These are phyloP conservation scores for Sugiyamaella valdiviana DNA, from an alignment of 805 yeast genomes.

Conservation along the genomic window DNA sequence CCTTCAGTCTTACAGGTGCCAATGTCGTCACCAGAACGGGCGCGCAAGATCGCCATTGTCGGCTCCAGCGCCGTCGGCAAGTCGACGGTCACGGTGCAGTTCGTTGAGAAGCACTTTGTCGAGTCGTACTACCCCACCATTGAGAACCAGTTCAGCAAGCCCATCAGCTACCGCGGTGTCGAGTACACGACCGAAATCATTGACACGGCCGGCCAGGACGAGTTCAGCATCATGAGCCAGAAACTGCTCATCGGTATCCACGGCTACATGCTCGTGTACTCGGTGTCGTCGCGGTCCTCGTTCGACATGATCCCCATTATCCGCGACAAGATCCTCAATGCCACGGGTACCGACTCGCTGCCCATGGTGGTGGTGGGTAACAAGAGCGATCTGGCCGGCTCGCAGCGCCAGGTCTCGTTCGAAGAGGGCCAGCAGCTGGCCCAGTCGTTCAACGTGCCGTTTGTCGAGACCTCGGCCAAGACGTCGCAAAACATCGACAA, in stretches of 20 bases:
- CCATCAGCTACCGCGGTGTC: conserved; percentile 50
- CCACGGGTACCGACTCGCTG: conserved; percentile 50
- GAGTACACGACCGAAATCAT: conserved; percentile 65
- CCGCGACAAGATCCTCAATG: conserved; percentile 66
- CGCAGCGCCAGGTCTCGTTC: conserved; percentile 49
- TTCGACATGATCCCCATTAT: conserved; percentile 61
- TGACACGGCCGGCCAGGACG: conserved; percentile 84
- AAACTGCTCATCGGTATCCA: conserved; percentile 64
- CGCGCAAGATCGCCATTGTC: conserved; percentile 66
- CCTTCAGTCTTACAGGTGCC: too few relatives aligned
- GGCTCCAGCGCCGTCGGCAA: conserved; percentile 76
- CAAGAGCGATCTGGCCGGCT: conserved; percentile 49
- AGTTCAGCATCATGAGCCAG: conserved; percentile 62
- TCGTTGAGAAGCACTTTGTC: conserved; percentile 67
- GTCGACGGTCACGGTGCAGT: conserved; percentile 65
- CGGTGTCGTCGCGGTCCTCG: conserved; percentile 59
- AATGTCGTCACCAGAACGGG: conserved; percentile 31
- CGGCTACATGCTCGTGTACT: conserved; percentile 66
- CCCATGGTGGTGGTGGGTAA: conserved; percentile 68
- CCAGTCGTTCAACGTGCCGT: conserved; percentile 50
- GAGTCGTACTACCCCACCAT: conserved; percentile 77
- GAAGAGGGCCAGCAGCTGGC: conserved; percentile 51
- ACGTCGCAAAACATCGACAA: conserved; percentile 9
- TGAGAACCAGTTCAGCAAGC: conserved; percentile 64
- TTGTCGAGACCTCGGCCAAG: conserved; percentile 62